Conservation (phyloP, 208 protist species). For the Trypanosoma congolense region DNA sequence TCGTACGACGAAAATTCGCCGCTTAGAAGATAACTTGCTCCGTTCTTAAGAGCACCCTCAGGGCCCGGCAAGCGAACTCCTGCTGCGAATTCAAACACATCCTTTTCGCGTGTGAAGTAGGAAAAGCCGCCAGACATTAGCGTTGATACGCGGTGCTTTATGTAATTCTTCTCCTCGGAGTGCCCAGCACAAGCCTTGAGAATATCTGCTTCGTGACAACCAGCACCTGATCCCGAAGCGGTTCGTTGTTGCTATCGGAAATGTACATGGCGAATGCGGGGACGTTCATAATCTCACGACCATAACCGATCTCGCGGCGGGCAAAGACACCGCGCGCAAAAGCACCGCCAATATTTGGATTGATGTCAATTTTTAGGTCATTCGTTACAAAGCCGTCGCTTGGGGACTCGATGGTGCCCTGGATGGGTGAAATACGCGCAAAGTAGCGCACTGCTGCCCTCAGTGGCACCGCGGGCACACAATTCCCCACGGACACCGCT, state of each 20-base stretch:
- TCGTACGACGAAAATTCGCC: constrained; percentile 81
- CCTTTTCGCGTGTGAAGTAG: constrained; percentile 80
- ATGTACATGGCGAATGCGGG: constrained; percentile 80
- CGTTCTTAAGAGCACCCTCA: constrained; percentile 56
- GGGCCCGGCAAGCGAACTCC: constrained; percentile 58
- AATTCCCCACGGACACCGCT: too few relatives aligned
- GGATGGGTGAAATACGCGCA: constrained; percentile 61
- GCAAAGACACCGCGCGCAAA: constrained; percentile 75
- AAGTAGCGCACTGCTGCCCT: constrained; percentile 21
- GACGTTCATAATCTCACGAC: constrained; percentile 75
- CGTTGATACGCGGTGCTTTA: constrained; percentile 67
- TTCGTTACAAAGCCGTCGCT: constrained; percentile 71
- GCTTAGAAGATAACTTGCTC: constrained; percentile 56
- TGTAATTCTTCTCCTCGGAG: constrained; percentile 59
- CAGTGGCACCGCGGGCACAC: not conserved
- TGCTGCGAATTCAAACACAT: constrained; percentile 82
- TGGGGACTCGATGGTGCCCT: constrained; percentile 52
- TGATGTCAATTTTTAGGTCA: constrained; percentile 75
- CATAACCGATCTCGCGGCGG: constrained; percentile 68
- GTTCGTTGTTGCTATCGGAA: constrained; percentile 39
- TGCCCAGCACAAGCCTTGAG: constrained; percentile 53
- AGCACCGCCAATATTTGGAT: constrained; percentile 62
- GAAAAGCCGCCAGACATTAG: constrained; percentile 82
- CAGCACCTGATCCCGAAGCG: constrained; percentile 67
- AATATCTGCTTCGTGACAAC: constrained; percentile 73